Conservation (phyloP, 1,139 yeast genomes). For the Candida tropicalis region DNA sequence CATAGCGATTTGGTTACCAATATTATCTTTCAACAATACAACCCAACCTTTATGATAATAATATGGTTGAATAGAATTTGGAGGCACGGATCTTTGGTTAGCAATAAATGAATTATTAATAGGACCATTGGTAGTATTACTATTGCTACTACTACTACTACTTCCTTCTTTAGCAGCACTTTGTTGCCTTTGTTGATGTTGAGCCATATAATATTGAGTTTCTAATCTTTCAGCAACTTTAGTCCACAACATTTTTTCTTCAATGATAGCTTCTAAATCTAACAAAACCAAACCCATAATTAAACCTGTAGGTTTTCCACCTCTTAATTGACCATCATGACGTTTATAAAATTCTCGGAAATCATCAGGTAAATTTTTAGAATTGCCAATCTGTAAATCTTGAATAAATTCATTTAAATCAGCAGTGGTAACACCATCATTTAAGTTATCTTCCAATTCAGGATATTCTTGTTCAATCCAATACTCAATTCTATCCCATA, state of each 20-base stretch:
- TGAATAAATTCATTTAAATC: conserved; percentile 78
- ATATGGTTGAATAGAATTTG: conserved; percentile 55
- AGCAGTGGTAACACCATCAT: conserved; percentile 70
- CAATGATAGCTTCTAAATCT: conserved; percentile 70
- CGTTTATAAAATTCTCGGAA: conserved; percentile 73
- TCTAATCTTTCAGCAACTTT: conserved; percentile 61
- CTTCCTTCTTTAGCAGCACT: conserved; percentile 11
- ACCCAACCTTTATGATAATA: conserved; percentile 65
- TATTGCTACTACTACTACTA: conserved; percentile 6
- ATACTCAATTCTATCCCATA: conserved; percentile 74
- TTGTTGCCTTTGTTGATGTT: conserved; percentile 31
- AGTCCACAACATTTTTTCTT: conserved; percentile 75
- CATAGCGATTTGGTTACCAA: conserved; percentile 63
- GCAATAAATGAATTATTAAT: conserved; percentile 41
- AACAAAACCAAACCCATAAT: conserved; percentile 70
- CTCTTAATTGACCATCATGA: conserved; percentile 82
- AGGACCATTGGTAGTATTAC: conserved; percentile 14
- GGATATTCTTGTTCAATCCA: conserved; percentile 83
- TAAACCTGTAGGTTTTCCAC: conserved; percentile 76
- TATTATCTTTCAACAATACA: conserved; percentile 57
- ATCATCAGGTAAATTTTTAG: conserved; percentile 64
- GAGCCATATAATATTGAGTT: conserved; percentile 38
- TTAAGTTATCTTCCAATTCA: conserved; percentile 72
- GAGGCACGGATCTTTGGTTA: conserved; percentile 59
- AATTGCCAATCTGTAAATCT: conserved; percentile 57